Evolutionary conservation across 1,284 basidiomycete genomes (phyloP).

Genomic region (Microbotryum intermedium): DNA sequence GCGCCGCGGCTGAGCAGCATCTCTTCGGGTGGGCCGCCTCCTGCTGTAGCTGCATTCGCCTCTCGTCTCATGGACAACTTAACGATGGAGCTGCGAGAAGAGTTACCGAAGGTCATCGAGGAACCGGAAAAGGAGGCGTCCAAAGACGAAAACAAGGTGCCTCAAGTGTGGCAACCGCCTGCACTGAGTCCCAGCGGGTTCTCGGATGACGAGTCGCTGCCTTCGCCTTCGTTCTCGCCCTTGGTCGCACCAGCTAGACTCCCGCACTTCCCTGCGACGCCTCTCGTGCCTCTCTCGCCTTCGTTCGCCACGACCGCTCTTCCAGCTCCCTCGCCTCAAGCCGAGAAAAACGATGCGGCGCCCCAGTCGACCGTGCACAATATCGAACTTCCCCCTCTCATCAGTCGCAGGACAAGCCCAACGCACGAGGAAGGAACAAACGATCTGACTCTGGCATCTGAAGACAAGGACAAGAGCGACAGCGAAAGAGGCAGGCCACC

Average conservation of each 20-base stretch:
- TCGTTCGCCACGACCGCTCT: conserved; percentile 3
- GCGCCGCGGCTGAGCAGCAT: neutral
- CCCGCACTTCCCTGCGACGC: conserved; percentile 6
- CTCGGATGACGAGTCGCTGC: conserved; percentile 24
- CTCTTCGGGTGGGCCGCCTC: too few species aligned
- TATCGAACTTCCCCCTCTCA: neutral
- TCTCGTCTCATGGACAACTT: conserved; percentile 17
- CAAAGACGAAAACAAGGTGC: neutral
- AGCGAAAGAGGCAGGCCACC: conserved; percentile 34
- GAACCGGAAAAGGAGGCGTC: conserved; percentile 2
- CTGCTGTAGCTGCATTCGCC: neutral
- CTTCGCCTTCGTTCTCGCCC: conserved; percentile 21
- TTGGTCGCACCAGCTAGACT: too few species aligned
- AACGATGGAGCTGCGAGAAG: neutral
- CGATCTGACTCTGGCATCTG: neutral
- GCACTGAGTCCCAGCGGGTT: neutral
- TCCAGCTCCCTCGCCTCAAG: neutral
- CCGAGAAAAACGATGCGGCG: neutral
- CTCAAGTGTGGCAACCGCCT: neutral
- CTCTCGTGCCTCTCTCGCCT: neutral
- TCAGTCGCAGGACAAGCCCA: neutral
- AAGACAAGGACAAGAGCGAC: conserved; percentile 12
- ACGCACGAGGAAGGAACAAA: conserved; percentile 3
- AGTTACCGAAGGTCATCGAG: conserved; percentile 17
- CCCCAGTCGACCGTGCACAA: conserved; percentile 4